A percentile compares a stretch with the other conserved stretches of the same genome.
Evolutionary conservation across 2,329 filamentous ascomycete species (phyloP).

Genomic region (Colletotrichum lini): DNA sequence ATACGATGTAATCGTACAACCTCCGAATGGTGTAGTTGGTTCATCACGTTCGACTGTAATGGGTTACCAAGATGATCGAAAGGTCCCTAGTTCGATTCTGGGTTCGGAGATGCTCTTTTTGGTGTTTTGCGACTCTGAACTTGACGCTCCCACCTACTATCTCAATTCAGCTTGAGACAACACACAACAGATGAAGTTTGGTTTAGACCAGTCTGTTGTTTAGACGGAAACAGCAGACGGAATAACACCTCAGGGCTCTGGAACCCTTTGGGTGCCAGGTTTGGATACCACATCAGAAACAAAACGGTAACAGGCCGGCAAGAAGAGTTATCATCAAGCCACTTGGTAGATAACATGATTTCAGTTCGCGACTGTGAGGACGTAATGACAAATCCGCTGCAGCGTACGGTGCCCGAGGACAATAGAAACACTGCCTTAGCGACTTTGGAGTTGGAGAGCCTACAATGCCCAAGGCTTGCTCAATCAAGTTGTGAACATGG

Average conservation of each 20-base stretch:
- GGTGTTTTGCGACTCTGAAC: too few species aligned
- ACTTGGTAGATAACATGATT: neutral
- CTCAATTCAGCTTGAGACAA: too few species aligned
- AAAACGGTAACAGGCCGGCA: too few species aligned
- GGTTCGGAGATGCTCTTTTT: constrained; percentile 12
- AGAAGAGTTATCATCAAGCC: neutral
- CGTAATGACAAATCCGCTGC: neutral
- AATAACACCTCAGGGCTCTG: neutral
- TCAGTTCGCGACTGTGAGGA: neutral
- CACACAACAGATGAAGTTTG: too few species aligned
- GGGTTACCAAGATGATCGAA: constrained; percentile 25
- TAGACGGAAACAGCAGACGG: too few species aligned
- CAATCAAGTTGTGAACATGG: neutral
- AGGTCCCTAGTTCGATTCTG: constrained; percentile 24
- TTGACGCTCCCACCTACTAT: too few species aligned
- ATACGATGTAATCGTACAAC: neutral
- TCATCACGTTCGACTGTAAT: constrained; percentile 36
- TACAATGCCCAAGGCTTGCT: neutral
- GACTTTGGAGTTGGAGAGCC: neutral
- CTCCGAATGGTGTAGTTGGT: constrained; percentile 22
- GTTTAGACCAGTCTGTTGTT: too few species aligned
- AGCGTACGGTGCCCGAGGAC: neutral
- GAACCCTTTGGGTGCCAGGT: neutral
- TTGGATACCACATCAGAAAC: neutral
- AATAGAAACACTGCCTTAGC: neutral